phyloP scores from a whole-genome alignment of 306 rosid species.

The Rosa lucieae region DNA sequence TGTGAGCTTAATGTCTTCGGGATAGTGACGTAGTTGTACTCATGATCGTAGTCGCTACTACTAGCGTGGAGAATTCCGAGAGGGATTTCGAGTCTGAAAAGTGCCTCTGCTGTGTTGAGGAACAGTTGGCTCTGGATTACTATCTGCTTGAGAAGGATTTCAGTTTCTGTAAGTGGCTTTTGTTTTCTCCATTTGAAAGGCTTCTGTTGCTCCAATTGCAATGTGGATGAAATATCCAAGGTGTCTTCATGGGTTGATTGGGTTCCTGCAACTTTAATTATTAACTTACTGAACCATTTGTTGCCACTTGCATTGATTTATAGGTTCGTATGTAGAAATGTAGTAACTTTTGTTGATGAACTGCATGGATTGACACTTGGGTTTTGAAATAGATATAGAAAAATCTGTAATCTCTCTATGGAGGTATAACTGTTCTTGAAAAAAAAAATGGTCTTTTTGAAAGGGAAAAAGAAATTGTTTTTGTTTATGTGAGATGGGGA shows the following conservation, averaged over 20 bases:
- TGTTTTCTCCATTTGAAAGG: conserved; percentile 19
- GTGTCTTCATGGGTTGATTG: conserved; percentile 7
- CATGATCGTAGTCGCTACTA: background rate
- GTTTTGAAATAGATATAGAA: background rate
- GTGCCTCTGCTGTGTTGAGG: conserved; percentile 91
- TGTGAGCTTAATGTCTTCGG: conserved; percentile 45
- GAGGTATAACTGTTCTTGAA: background rate
- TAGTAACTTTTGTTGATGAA: background rate
- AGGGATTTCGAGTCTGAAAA: conserved; percentile 70
- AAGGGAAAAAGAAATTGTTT: background rate
- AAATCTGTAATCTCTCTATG: too few relatives aligned
- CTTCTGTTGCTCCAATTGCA: conserved; percentile 18
- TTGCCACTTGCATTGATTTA: background rate
- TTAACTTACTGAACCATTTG: background rate
- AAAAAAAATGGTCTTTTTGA: too few relatives aligned
- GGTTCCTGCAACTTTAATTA: conserved; percentile 30
- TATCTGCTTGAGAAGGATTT: conserved; percentile 59
- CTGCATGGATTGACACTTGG: background rate
- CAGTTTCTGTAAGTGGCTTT: conserved; percentile 44
- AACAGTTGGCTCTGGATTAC: conserved; percentile 60
- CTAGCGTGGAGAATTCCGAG: conserved; percentile 48
- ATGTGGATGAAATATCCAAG: conserved; percentile 12
- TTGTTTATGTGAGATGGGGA: conserved; percentile 11
- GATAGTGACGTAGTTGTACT: background rate
- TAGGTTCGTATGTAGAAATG: background rate